Evolutionary conservation across 2,329 filamentous ascomycete genomes (phyloP).

Genomic region (Aspergillus neoniger): DNA sequence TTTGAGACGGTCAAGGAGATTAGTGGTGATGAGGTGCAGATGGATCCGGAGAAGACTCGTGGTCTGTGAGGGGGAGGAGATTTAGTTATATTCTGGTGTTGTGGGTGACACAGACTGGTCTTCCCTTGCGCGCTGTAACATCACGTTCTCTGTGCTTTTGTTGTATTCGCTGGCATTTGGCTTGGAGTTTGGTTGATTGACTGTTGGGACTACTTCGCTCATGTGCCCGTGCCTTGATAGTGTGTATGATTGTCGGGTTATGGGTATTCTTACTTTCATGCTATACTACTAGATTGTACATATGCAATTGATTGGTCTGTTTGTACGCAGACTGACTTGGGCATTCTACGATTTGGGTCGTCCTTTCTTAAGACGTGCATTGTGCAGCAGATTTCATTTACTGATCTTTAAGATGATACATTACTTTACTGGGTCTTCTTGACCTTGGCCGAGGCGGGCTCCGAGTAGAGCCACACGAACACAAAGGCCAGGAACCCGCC

Average conservation of each 20-base stretch:
- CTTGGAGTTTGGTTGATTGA: conserved; percentile 8
- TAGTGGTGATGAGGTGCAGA: conserved; percentile 64
- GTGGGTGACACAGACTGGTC: background rate
- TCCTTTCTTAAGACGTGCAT: conserved; percentile 1
- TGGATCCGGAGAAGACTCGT: conserved; percentile 52
- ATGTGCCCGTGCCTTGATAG: background rate
- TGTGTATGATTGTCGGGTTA: background rate
- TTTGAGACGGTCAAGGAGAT: conserved; percentile 68
- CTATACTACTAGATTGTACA: conserved; percentile 2
- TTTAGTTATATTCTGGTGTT: background rate
- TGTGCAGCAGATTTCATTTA: conserved; percentile 1
- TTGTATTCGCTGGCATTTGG: background rate
- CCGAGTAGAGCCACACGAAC: conserved; percentile 81
- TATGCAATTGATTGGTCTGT: background rate
- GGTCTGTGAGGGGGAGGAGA: conserved; percentile 37
- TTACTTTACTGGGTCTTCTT: conserved; percentile 53
- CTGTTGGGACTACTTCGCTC: background rate
- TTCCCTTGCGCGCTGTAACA: background rate
- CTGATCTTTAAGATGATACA: conserved; percentile 26
- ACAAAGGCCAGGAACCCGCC: conserved; percentile 83
- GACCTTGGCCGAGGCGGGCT: conserved; percentile 48
- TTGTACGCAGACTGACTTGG: background rate
- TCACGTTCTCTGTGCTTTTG: background rate
- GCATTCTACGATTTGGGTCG: conserved; percentile 1
- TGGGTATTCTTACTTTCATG: background rate